A percentile compares a stretch with the other conserved stretches of the same genome.
phyloP scores from a whole-genome alignment of 2,329 filamentous ascomycete genomes.

The Ophiostoma australiae region DNA sequence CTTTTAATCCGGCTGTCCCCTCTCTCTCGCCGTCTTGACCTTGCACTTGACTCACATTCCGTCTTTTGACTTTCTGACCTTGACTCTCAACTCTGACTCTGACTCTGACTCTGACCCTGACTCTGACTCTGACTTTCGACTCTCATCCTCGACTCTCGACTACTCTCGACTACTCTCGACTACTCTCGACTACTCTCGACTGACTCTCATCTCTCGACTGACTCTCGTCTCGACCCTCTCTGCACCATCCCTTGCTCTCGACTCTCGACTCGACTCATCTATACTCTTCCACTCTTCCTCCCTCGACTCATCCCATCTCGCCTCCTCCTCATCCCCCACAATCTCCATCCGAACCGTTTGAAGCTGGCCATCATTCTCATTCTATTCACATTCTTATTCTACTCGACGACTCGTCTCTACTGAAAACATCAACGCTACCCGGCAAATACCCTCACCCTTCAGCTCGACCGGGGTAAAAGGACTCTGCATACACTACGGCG shows the following conservation, averaged over 20 bases:
- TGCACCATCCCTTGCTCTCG: background rate
- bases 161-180: background rate
- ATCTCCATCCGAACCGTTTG: conserved; percentile 1
- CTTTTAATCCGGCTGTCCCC: conserved; percentile 1
- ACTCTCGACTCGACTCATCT: background rate
- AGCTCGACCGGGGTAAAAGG: conserved; percentile 6
- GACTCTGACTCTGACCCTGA: background rate
- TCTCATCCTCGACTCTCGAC: background rate
- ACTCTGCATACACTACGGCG: conserved; percentile 4
- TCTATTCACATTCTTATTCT: background rate
- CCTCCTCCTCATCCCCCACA: background rate
- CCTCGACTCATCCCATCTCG: background rate
- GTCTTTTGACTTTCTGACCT: background rate
- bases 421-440: background rate
- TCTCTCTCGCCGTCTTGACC: background rate
- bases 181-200: background rate
- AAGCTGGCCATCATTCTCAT: background rate
- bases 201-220: background rate
- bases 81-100: background rate
- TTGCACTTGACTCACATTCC: background rate
- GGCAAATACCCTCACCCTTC: background rate
- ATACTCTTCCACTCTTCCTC: background rate
- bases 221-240: background rate
- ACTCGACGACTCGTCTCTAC: background rate
- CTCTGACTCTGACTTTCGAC: background rate